phyloP scores from a whole-genome alignment of 1,139 yeast species.

The Debaryomycetaceae sp. region DNA sequence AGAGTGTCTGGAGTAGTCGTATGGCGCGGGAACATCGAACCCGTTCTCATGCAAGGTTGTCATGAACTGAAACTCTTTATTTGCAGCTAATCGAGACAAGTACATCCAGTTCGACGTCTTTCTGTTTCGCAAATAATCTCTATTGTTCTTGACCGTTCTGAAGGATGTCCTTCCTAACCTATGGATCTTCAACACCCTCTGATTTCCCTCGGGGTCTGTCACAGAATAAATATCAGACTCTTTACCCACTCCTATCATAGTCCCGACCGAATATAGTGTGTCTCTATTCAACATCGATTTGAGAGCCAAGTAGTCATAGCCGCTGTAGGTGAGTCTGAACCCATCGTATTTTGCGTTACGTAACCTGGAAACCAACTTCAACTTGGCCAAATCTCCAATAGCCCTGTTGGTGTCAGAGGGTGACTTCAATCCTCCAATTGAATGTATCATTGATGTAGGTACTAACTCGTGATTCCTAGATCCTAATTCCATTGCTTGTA shows the following conservation, averaged over 20 bases:
- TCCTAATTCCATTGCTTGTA: conserved; percentile 88
- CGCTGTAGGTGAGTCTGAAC: conserved; percentile 80
- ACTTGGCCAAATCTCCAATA: conserved; percentile 82
- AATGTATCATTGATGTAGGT: conserved; percentile 80
- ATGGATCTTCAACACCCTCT: conserved; percentile 81
- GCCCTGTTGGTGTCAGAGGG: conserved; percentile 74
- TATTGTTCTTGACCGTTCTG: conserved; percentile 84
- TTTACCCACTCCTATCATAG: conserved; percentile 93
- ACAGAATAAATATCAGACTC: conserved; percentile 95
- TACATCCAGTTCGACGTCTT: conserved; percentile 87
- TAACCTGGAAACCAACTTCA: conserved; percentile 69
- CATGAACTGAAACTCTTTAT: conserved; percentile 89
- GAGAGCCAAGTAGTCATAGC: conserved; percentile 88
- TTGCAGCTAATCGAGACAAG: conserved; percentile 84
- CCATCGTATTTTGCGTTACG: conserved; percentile 93
- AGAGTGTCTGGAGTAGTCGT: conserved; percentile 86
- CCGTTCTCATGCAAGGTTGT: conserved; percentile 66
- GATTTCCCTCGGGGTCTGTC: conserved; percentile 61
- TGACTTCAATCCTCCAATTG: conserved; percentile 73
- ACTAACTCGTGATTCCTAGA: conserved; percentile 92
- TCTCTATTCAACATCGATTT: conserved; percentile 75
- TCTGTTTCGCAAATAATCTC: conserved; percentile 80
- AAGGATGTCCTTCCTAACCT: conserved; percentile 92
- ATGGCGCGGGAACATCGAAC: conserved; percentile 84
- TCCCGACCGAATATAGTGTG: conserved; percentile 74